Conservation (phyloP, 768 basidiomycete genomes). For the Lactarius akahatsu region DNA sequence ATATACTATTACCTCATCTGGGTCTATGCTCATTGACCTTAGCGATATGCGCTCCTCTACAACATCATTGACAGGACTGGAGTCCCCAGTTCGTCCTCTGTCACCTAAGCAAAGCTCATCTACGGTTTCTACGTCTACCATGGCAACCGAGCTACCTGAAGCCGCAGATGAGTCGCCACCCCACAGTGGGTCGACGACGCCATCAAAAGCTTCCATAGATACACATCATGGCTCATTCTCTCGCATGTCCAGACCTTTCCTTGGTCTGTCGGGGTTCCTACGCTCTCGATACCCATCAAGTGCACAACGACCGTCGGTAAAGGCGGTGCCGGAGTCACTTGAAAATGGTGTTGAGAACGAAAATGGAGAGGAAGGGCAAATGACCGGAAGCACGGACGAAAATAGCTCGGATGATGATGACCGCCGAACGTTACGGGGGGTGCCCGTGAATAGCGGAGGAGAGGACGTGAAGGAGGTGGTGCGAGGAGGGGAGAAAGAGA, state of each 20-base stretch:
- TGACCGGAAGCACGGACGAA: slow-evolving; percentile 12
- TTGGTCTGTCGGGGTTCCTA: slow-evolving; percentile 55
- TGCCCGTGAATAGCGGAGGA: slow-evolving; percentile 34
- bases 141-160: slow-evolving; percentile 32
- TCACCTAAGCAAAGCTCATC: slow-evolving; percentile 1
- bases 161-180: slow-evolving; percentile 45
- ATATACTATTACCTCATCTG: neutral
- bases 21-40: neutral
- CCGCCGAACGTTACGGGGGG: slow-evolving; percentile 16
- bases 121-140: slow-evolving; percentile 5
- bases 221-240: slow-evolving; percentile 17
- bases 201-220: slow-evolving; percentile 39
- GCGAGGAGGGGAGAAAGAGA: slow-evolving; percentile 10
- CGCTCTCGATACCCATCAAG: slow-evolving; percentile 59
- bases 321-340: slow-evolving; percentile 30
- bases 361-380: slow-evolving; percentile 29
- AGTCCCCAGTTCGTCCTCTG: slow-evolving; percentile 17
- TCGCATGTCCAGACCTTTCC: slow-evolving; percentile 47
- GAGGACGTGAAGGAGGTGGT: slow-evolving; percentile 8
- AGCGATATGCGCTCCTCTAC: slow-evolving; percentile 6
- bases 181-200: slow-evolving; percentile 58
- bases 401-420: slow-evolving; percentile 14
- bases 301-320: slow-evolving; percentile 32
- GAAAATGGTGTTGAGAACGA: slow-evolving; percentile 27
- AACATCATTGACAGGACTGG: slow-evolving; percentile 16